These are phyloP conservation scores for Hypoxylon cercidicola DNA, from an alignment of 495 filamentous ascomycete species.

Conservation along the genomic window DNA sequence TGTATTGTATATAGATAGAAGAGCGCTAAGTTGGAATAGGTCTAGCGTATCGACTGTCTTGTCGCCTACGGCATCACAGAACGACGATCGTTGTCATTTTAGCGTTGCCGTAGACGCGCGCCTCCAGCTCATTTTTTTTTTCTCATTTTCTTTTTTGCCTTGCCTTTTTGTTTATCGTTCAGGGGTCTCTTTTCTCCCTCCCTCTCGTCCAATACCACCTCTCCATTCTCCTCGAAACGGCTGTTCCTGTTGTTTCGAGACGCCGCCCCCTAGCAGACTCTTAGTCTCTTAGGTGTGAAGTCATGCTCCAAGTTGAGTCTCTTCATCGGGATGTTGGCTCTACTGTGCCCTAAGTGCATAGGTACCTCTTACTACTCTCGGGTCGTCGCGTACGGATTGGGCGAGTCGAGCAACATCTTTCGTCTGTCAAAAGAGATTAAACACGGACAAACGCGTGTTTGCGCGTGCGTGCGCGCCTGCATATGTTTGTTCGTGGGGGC, in stretches of 20 bases:
- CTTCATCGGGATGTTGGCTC: slow-evolving; percentile 14
- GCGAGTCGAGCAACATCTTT: slow-evolving; percentile 14
- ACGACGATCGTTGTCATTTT: slow-evolving; percentile 30
- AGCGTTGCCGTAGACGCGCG: slow-evolving; percentile 44
- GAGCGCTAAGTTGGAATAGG: background rate
- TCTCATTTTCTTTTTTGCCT: slow-evolving; percentile 1
- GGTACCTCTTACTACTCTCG: slow-evolving; percentile 8
- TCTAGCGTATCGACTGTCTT: background rate
- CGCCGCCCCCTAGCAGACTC: slow-evolving; percentile 13
- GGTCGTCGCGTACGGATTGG: background rate
- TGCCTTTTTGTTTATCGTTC: slow-evolving; percentile 15
- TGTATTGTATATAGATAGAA: background rate
- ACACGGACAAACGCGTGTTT: background rate
- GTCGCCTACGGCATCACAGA: slow-evolving; percentile 12
- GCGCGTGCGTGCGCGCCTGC: background rate
- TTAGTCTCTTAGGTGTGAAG: background rate
- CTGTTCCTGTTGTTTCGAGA: slow-evolving; percentile 29
- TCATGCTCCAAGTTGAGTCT: slow-evolving; percentile 1
- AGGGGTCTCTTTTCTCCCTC: slow-evolving; percentile 15
- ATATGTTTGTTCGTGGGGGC: slow-evolving; percentile 27
- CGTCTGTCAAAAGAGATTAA: slow-evolving; percentile 3
- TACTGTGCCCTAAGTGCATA: background rate
- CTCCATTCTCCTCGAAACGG: slow-evolving; percentile 32
- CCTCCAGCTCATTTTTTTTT: slow-evolving; percentile 26
- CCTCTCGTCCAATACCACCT: slow-evolving; percentile 35